phyloP scores from a whole-genome alignment of 2,329 filamentous ascomycete genomes.

The Akanthomyces dipterigenus region DNA sequence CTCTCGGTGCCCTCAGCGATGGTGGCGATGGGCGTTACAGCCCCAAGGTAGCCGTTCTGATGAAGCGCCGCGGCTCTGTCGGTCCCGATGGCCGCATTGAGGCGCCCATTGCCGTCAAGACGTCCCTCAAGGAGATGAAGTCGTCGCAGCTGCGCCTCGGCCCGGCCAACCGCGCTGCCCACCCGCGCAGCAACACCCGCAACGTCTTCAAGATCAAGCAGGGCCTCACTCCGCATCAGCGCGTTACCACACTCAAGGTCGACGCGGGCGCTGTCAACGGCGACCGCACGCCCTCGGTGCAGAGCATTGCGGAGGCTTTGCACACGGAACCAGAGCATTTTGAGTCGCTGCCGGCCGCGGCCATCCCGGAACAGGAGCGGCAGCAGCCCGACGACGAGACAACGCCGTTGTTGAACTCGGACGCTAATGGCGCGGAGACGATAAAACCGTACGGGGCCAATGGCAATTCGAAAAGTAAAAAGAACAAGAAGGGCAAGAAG shows the following conservation, averaged over 20 bases:
- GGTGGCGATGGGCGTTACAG: slow-evolving; percentile 31
- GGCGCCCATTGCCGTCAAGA: slow-evolving; percentile 47
- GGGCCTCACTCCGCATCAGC: slow-evolving; percentile 21
- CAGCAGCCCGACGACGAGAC: slow-evolving; percentile 18
- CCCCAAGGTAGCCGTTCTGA: slow-evolving; percentile 49
- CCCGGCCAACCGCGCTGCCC: slow-evolving; percentile 59
- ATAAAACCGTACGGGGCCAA: slow-evolving; percentile 11
- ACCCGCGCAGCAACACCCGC: slow-evolving; percentile 53
- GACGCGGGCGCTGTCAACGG: not conserved
- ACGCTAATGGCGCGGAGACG: slow-evolving; percentile 20
- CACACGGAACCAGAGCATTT: not conserved
- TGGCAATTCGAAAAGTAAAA: slow-evolving; percentile 9
- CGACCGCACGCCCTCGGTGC: not conserved
- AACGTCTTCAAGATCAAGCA: slow-evolving; percentile 63
- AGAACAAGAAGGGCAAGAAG: slow-evolving; percentile 32
- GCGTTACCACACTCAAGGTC: slow-evolving; percentile 16
- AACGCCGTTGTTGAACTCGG: slow-evolving; percentile 24
- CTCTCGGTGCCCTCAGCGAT: slow-evolving; percentile 33
- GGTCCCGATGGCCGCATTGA: slow-evolving; percentile 45
- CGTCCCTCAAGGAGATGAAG: slow-evolving; percentile 56
- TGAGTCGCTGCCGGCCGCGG: slow-evolving; percentile 16
- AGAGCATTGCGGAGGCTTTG: not conserved
- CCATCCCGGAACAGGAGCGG: not conserved
- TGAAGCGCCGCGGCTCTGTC: slow-evolving; percentile 52
- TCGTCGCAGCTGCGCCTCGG: slow-evolving; percentile 59